phyloP scores from a whole-genome alignment of 2,329 filamentous ascomycete genomes.

The Calonectria leucothoes region DNA sequence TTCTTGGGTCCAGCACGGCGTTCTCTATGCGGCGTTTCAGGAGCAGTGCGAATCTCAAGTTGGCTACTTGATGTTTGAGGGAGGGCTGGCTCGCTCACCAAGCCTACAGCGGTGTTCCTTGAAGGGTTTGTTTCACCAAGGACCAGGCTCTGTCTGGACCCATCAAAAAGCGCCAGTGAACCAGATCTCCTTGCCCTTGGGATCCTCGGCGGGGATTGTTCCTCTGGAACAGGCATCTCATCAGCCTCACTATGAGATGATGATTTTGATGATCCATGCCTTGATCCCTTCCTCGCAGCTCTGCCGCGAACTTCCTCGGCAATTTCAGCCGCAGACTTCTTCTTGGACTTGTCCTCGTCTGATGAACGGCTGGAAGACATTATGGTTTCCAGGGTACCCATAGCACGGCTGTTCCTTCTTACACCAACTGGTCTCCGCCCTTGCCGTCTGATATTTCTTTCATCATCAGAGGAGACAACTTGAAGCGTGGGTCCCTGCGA shows the following conservation, averaged over 20 bases:
- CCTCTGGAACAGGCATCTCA: constrained; percentile 36
- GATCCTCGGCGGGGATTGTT: constrained; percentile 29
- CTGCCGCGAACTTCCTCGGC: constrained; percentile 66
- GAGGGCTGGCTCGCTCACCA: constrained; percentile 67
- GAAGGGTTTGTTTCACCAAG: constrained; percentile 44
- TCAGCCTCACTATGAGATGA: constrained; percentile 46
- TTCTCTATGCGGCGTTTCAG: constrained; percentile 41
- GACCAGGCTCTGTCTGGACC: constrained; percentile 47
- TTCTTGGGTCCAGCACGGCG: constrained; percentile 28
- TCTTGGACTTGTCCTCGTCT: constrained; percentile 70
- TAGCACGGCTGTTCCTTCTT: constrained; percentile 64
- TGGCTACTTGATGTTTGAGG: constrained; percentile 67
- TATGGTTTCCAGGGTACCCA: constrained; percentile 74
- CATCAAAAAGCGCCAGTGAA: constrained; percentile 52
- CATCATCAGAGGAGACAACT: constrained; percentile 67
- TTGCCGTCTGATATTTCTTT: constrained; percentile 54
- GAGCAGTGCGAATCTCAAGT: constrained; percentile 57
- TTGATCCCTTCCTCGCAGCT: constrained; percentile 52
- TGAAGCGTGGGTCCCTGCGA: constrained; percentile 66
- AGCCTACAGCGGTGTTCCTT: constrained; percentile 51
- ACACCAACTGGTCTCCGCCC: constrained; percentile 54
- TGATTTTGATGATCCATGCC: constrained; percentile 44
- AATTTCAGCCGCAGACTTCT: constrained; percentile 68
- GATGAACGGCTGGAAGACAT: constrained; percentile 75
- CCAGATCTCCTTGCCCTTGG: constrained; percentile 43